Percentiles rank a stretch among this genome's conserved stretches.
Conservation (phyloP, 371 early-diverging fungal genomes). For the Mucor racemosus region DNA sequence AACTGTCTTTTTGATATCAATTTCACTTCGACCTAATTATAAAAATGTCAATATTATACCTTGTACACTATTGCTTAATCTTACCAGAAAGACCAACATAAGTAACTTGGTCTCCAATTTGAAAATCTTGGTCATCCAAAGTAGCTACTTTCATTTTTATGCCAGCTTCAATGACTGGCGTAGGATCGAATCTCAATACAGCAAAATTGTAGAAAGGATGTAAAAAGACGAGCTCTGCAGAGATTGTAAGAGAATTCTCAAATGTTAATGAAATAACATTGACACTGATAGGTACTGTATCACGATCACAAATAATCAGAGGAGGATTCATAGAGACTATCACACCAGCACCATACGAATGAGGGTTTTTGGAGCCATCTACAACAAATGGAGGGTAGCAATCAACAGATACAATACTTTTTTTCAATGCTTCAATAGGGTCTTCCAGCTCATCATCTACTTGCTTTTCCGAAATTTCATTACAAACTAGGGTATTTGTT, state of each 20-base stretch:
- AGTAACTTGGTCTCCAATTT: constrained; percentile 62
- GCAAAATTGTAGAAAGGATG: constrained; percentile 88
- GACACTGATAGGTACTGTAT: constrained; percentile 78
- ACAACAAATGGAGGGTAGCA: constrained; percentile 73
- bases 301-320: constrained; percentile 79
- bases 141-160: constrained; percentile 50
- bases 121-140: constrained; percentile 55
- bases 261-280: constrained; percentile 83
- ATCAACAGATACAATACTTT: constrained; percentile 65
- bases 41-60: background rate
- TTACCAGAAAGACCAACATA: constrained; percentile 62
- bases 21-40: constrained; percentile 41
- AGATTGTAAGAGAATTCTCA: constrained; percentile 76
- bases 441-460: background rate
- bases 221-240: constrained; percentile 71
- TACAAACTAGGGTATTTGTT: background rate
- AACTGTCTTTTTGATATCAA: constrained; percentile 58
- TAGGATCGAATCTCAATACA: constrained; percentile 75
- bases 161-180: constrained; percentile 64
- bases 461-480: background rate
- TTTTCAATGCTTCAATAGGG: constrained; percentile 12
- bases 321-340: constrained; percentile 78
- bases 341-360: constrained; percentile 76
- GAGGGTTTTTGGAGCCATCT: constrained; percentile 68
- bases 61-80: background rate